phyloP scores from a whole-genome alignment of 371 early-diverging fungal genomes.

The Parasitella parasitica region DNA sequence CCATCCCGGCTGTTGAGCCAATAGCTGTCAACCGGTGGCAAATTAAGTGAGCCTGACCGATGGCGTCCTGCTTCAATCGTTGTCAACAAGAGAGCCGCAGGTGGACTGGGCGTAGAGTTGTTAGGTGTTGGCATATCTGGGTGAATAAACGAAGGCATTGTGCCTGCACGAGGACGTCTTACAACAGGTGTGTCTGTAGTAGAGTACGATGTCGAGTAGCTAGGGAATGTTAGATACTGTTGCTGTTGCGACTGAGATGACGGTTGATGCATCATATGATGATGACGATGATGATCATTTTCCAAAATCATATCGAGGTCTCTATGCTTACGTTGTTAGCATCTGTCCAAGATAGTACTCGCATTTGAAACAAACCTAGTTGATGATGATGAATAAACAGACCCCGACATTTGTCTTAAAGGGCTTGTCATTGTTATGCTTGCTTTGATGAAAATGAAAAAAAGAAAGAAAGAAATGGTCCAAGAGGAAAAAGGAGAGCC shows the following conservation, averaged over 20 bases:
- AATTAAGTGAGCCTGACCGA: constrained; percentile 63
- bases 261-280: background rate
- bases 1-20: constrained; percentile 54
- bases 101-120: constrained; percentile 34
- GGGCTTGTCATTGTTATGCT: constrained; percentile 25
- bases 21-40: constrained; percentile 55
- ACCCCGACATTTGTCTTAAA: constrained; percentile 24
- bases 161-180: constrained; percentile 76
- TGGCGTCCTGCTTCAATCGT: constrained; percentile 48
- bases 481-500: constrained; percentile 1
- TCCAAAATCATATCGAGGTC: constrained; percentile 45
- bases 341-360: no score
- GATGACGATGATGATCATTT: constrained; percentile 23
- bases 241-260: background rate
- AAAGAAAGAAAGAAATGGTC: background rate
- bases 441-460: background rate
- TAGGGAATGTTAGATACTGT: constrained; percentile 10
- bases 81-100: constrained; percentile 45
- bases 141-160: constrained; percentile 70
- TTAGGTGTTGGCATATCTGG: constrained; percentile 30
- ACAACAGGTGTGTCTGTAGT: constrained; percentile 6
- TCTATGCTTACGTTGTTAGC: constrained; percentile 10
- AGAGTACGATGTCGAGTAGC: constrained; percentile 15
- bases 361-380: constrained; percentile 7
- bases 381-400: constrained; percentile 18